These are phyloP conservation scores for Trichopus zeylanicus DNA, from an alignment of 116 monocot genomes.

Conservation along the genomic window DNA sequence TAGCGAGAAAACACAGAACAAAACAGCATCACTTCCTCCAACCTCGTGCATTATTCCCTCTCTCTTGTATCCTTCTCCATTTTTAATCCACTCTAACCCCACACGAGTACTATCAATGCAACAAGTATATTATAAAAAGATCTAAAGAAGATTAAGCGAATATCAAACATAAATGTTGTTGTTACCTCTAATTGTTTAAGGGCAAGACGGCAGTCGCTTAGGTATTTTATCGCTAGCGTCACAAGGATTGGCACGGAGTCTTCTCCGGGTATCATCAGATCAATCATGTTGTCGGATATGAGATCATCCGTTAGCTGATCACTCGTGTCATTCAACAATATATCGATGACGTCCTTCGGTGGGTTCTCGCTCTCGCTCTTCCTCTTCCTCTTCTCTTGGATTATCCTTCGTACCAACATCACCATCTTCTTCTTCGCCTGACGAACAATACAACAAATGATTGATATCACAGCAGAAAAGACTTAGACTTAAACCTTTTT, in stretches of 20 bases:
- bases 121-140: background rate
- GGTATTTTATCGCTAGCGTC: constrained; percentile 71
- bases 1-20: too few relatives aligned
- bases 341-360: constrained; percentile 54
- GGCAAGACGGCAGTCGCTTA: constrained; percentile 71
- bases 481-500: background rate
- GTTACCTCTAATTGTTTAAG: constrained; percentile 63
- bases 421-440: constrained; percentile 82
- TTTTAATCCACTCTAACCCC: too few relatives aligned
- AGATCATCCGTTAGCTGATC: constrained; percentile 67
- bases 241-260: constrained; percentile 83
- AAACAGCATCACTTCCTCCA: too few relatives aligned
- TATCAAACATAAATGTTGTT: too few relatives aligned
- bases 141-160: too few relatives aligned
- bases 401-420: constrained; percentile 39
- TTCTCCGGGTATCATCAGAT: constrained; percentile 88
- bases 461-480: too few relatives aligned
- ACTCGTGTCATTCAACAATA: constrained; percentile 45
- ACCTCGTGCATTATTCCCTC: too few relatives aligned
- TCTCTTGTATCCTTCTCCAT: too few relatives aligned
- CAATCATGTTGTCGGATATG: constrained; percentile 75
- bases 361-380: background rate
- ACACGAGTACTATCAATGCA: too few relatives aligned
- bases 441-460: too few relatives aligned
- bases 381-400: constrained; percentile 46